Evolutionary conservation across 345 rosid genomes (phyloP).

Genomic region (Brassica napus): Da-Ae NC_063435.1:28326501-28327000

Average conservation of each 20-base stretch:
- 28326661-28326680: background rate
- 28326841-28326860: background rate
- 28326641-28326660: too few species aligned
- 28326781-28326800: background rate
- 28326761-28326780: background rate
- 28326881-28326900: background rate
- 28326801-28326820: background rate
- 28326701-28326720: background rate
- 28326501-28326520: too few species aligned
- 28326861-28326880: background rate
- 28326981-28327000: background rate
- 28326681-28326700: background rate
- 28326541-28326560: too few species aligned
- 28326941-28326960: background rate
- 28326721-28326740: background rate
- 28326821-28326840: background rate
- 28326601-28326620: too few species aligned
- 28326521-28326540: too few species aligned
- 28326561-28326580: too few species aligned
- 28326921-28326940: background rate
- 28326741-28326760: background rate
- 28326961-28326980: background rate
- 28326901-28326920: background rate
- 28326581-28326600: too few species aligned
- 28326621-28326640: too few species aligned